A percentile compares a stretch with the other conserved stretches of the same genome.
Conservation (phyloP, 495 filamentous ascomycete species). For the Zalerion maritima region DNA sequence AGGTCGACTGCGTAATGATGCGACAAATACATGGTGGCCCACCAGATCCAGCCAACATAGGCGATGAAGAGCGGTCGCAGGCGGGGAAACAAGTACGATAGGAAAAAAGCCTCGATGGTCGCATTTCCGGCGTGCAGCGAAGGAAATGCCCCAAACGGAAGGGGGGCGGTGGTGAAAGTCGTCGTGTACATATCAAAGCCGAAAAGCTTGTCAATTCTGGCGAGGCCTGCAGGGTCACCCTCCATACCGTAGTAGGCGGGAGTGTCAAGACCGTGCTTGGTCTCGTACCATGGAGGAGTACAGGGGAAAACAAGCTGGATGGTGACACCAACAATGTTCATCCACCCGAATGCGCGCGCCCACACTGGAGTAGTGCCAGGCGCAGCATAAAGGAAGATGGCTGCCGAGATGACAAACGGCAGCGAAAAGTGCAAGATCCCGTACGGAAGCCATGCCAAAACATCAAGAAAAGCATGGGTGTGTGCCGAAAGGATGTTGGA, state of each 20-base stretch:
- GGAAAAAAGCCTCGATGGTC: conserved; percentile 80
- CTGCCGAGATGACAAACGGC: conserved; percentile 55
- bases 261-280: conserved; percentile 62
- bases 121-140: conserved; percentile 78
- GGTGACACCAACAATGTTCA: conserved; percentile 71
- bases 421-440: conserved; percentile 77
- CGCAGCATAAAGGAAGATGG: conserved; percentile 77
- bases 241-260: conserved; percentile 84
- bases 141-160: conserved; percentile 92
- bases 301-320: conserved; percentile 86
- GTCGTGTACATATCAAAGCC: conserved; percentile 88
- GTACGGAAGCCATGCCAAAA: conserved; percentile 89
- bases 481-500: conserved; percentile 90
- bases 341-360: conserved; percentile 75
- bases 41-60: conserved; percentile 88
- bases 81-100: conserved; percentile 76
- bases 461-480: conserved; percentile 61
- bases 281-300: conserved; percentile 93
- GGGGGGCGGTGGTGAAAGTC: conserved; percentile 69
- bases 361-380: conserved; percentile 77
- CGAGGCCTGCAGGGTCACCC: conserved; percentile 76
- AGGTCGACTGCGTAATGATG: conserved; percentile 94
- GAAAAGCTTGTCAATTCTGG: conserved; percentile 74
- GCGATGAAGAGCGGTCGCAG: conserved; percentile 59
- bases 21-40: conserved; percentile 96